Evolutionary conservation across 805 yeast genomes (phyloP).

Genomic region (Wickerhamiella parazyma): DNA sequence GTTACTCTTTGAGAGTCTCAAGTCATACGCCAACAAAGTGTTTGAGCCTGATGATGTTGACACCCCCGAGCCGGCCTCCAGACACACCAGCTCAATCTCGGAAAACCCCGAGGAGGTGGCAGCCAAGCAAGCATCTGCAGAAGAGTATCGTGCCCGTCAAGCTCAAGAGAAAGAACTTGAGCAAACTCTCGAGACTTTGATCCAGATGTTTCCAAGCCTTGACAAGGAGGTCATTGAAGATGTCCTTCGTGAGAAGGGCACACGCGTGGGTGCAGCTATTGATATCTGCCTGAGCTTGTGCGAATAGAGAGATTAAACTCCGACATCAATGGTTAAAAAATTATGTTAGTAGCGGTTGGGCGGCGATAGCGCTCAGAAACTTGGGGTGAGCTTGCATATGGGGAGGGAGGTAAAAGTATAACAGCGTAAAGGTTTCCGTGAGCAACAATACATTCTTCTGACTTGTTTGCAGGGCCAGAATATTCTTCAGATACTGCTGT

Average conservation of each 20-base stretch:
- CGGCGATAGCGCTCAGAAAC: no score
- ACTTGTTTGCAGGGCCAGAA: no score
- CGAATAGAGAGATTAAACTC: no score
- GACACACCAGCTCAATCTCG: not conserved
- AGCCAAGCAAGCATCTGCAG: conserved; percentile 27
- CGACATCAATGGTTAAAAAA: no score
- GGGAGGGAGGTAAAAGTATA: no score
- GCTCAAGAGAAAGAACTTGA: conserved; percentile 33
- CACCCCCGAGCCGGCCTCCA: conserved; percentile 10
- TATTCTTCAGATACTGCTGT: no score
- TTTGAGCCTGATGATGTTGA: conserved; percentile 24
- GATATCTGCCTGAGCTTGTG: conserved; percentile 40
- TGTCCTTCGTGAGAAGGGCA: conserved; percentile 50
- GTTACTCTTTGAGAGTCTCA: conserved; percentile 37
- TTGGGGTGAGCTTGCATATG: no score
- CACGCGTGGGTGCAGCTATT: conserved; percentile 57
- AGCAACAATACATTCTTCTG: no score
- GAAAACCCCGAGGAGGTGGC: conserved; percentile 23
- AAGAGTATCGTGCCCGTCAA: conserved; percentile 28
- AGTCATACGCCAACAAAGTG: conserved; percentile 25
- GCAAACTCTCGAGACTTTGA: conserved; percentile 36
- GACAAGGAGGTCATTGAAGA: conserved; percentile 59
- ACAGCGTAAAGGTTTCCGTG: no score
- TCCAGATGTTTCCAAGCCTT: conserved; percentile 61
- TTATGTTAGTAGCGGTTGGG: no score